Evolutionary conservation across 1,139 yeast genomes (phyloP).

Genomic region (Hemisphaericaspora xylofermentans): DNA sequence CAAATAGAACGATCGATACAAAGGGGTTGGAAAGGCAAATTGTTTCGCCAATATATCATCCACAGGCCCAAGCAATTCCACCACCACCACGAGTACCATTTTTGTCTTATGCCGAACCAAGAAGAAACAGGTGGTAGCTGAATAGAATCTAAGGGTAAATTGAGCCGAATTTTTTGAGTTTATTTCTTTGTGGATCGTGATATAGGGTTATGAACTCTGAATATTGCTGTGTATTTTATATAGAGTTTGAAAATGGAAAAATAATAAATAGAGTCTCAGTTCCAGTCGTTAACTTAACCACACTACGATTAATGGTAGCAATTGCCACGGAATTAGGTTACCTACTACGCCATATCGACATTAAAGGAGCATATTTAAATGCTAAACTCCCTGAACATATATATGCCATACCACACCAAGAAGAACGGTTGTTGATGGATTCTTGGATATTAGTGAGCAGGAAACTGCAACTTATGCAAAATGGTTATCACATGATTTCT

Average conservation of each 20-base stretch:
- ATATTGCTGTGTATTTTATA: too few relatives aligned
- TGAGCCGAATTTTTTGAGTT: too few relatives aligned
- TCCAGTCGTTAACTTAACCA: slow-evolving; percentile 3
- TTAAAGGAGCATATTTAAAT: slow-evolving; percentile 5
- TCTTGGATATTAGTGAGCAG: too few relatives aligned
- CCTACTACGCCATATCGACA: slow-evolving; percentile 3
- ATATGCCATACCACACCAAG: slow-evolving; percentile 1
- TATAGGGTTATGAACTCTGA: too few relatives aligned
- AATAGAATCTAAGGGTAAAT: too few relatives aligned
- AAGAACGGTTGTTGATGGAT: too few relatives aligned
- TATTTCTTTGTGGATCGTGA: too few relatives aligned
- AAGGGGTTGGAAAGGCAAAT: slow-evolving; percentile 15
- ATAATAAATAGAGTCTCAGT: not conserved
- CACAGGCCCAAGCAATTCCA: slow-evolving; percentile 58
- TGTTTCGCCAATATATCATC: slow-evolving; percentile 52
- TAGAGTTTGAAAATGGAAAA: too few relatives aligned
- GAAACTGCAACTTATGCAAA: too few relatives aligned
- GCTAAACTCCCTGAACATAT: not conserved
- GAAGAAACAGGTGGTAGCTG: not conserved
- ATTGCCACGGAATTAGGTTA: not conserved
- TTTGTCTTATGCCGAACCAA: too few relatives aligned
- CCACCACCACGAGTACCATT: not conserved
- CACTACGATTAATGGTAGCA: slow-evolving; percentile 2
- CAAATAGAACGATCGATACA: not conserved
- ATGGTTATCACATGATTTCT: too few relatives aligned